Conservation (phyloP, 2,329 filamentous ascomycete genomes). For the Ascomycota sp. region DNA sequence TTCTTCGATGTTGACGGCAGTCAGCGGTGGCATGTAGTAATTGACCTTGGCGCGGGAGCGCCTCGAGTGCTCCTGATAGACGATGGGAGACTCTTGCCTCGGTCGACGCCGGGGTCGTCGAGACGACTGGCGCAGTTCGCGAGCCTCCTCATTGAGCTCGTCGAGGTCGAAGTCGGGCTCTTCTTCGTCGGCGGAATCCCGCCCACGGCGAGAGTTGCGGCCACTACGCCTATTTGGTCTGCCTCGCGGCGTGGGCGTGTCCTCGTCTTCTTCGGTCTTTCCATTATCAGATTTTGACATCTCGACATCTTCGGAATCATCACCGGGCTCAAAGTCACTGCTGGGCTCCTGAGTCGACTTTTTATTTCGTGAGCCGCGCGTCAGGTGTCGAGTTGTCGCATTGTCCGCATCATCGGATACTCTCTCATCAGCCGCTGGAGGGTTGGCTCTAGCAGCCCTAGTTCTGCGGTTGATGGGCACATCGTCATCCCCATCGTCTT, state of each 20-base stretch:
- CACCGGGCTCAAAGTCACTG: conserved; percentile 40
- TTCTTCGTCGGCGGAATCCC: conserved; percentile 36
- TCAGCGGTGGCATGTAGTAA: conserved; percentile 65
- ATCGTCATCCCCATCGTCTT: conserved; percentile 28
- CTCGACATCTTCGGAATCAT: conserved; percentile 35
- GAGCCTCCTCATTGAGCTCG: conserved; percentile 44
- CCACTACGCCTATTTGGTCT: conserved; percentile 18
- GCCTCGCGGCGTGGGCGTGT: conserved; percentile 29
- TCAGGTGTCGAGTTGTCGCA: conserved; percentile 22
- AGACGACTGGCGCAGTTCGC: conserved; percentile 37
- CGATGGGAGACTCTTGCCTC: conserved; percentile 30
- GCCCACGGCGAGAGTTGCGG: conserved; percentile 25
- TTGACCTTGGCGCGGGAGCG: conserved; percentile 45
- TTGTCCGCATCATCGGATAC: conserved; percentile 10
- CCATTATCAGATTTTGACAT: conserved; percentile 20
- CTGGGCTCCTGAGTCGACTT: conserved; percentile 31
- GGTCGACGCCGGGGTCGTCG: conserved; percentile 29
- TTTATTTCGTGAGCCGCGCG: conserved; percentile 21
- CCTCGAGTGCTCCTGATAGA: conserved; percentile 34
- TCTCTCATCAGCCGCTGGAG: conserved; percentile 11
- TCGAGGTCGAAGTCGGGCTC: conserved; percentile 38
- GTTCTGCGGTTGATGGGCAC: conserved; percentile 26
- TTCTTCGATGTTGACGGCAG: conserved; percentile 42
- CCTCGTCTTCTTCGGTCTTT: conserved; percentile 20
- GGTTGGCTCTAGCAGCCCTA: conserved; percentile 14